Base-by-base conservation (phyloP, 2,329 filamentous ascomycete genomes). In the Aureobasidium sp. region DNA sequence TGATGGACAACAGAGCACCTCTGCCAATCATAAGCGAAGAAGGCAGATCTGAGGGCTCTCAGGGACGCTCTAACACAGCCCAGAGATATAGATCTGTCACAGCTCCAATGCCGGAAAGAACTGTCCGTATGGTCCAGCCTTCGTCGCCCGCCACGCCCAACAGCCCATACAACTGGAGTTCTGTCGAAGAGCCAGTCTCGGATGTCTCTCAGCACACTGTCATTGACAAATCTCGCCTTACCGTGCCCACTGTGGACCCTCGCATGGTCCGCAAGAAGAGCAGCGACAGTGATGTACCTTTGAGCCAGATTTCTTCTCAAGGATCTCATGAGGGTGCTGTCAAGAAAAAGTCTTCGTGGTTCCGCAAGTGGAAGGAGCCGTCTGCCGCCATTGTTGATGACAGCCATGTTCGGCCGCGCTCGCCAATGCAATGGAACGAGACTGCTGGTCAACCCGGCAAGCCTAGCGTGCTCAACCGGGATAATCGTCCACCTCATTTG, bases 81-180 rank as follows among this genome's bases (percentile, higher is more conserved):
- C 74, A 73, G 69, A 77, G 72, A 71, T 69, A 71, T 55, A 69
- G 72, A 48, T 71, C 72, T 63, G 72, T 76, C 63, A 80, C 77
- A 68, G 75, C 77, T 44, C 77, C 78, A 25, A 61, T 73, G 13
- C 29, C 68, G 68, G 63, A 68, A 30, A 69, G 75, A 34, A 85
- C 83, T 2, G 82, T 86, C 47, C 78, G 84, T 13, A 73, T 86
- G 65, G 82, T 86, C 3, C 77, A 80, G 32, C 76, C 78, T 10
- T 81, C 80, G 39, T 79, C 81, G 5, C 68, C 78, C 10, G 74
- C 82, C 8, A 81, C 79, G 42, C 81, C 83, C 2, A 32, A 42
- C 6, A 59, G 57, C n/a, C 73, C 85, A 49, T 81, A 79, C 53
- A 80, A 85, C 45, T 78, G 80, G 51, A 85, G 85, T 72, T 74